phyloP scores from a whole-genome alignment of 2,329 filamentous ascomycete species.

The Trichoderma sp. region DNA sequence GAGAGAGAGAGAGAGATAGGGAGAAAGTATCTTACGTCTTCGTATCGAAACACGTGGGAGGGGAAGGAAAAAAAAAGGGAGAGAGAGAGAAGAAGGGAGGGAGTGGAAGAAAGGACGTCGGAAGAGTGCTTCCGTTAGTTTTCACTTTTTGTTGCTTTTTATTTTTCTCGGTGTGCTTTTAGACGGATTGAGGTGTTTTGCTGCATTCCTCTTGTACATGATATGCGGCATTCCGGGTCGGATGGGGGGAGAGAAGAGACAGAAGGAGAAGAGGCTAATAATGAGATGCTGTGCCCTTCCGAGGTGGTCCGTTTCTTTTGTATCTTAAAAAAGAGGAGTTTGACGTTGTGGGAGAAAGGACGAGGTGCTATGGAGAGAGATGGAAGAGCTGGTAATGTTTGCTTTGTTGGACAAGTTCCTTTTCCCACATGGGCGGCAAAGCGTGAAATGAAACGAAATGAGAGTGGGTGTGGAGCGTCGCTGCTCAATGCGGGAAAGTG shows the following conservation, averaged over 20 bases:
- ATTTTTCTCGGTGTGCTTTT: background rate
- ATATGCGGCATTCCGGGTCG: background rate
- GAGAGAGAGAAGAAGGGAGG: background rate
- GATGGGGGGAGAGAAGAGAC: background rate
- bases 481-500: background rate
- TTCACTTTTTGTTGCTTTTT: background rate
- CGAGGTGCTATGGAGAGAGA: background rate
- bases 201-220: background rate
- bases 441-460: background rate
- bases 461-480: background rate
- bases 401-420: background rate
- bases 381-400: background rate
- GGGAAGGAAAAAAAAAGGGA: background rate
- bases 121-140: background rate
- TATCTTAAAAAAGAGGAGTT: background rate
- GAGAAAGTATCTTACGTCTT: background rate
- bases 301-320: background rate
- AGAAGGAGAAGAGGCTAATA: background rate
- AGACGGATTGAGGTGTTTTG: background rate
- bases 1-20: background rate
- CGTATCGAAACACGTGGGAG: conserved; percentile 3
- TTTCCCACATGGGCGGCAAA: no score
- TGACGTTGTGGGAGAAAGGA: background rate
- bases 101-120: background rate
- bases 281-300: background rate